Evolutionary conservation across 805 yeast species (phyloP).

Genomic region (Helenozyma rhizophorensis): DNA sequence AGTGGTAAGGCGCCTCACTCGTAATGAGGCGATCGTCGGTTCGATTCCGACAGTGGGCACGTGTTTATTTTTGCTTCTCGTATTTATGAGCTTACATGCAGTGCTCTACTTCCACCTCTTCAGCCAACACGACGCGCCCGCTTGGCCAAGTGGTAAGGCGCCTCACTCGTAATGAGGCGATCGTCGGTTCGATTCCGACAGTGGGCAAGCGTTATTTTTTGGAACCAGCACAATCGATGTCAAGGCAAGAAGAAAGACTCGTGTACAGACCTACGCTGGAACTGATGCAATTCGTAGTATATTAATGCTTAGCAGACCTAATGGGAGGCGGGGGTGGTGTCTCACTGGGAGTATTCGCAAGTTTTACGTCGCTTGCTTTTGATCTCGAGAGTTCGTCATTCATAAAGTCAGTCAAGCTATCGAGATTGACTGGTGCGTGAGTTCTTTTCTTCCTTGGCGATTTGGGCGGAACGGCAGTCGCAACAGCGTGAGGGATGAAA

Average conservation of each 20-base stretch:
- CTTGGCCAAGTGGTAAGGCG: conserved; percentile 54
- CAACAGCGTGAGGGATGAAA: conserved; percentile 5
- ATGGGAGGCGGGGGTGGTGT: conserved; percentile 25
- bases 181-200: conserved; percentile 53
- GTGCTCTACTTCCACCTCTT: background rate
- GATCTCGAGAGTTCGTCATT: conserved; percentile 41
- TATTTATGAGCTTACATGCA: conserved; percentile 2
- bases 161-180: conserved; percentile 54
- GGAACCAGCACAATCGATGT: no score
- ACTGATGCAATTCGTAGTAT: no score
- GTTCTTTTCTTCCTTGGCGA: conserved; percentile 27
- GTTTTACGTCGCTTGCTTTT: conserved; percentile 27
- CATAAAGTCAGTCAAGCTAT: conserved; percentile 36
- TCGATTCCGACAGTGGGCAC: conserved; percentile 51
- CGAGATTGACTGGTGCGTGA: conserved; percentile 16
- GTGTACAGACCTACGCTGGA: no score
- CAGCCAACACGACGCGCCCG: conserved; percentile 24
- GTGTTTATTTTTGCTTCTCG: conserved; percentile 4
- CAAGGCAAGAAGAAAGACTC: no score
- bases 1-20: conserved; percentile 54
- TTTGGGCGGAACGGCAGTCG: conserved; percentile 8
- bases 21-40: conserved; percentile 53
- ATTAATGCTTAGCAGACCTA: conserved; percentile 1
- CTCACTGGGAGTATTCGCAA: background rate
- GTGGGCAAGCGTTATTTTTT: conserved; percentile 37